Evolutionary conservation across 116 monocot genomes (phyloP), one percentile per base, ranked within the genome.

Genomic region (Phalaenopsis hybrid): DNA sequence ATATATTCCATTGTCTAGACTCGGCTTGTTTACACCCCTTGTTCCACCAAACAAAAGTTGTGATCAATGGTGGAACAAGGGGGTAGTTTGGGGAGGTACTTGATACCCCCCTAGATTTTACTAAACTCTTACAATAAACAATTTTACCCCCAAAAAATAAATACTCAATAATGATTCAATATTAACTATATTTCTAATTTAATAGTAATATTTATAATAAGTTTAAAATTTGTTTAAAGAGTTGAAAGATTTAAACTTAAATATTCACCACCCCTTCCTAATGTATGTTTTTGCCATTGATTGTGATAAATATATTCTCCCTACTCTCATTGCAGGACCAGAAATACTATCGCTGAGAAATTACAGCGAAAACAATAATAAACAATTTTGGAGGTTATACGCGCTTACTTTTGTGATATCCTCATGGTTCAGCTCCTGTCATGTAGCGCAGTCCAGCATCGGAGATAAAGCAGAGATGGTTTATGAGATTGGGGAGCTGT

Each of bases 401-500:
- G 20, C 73, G 21, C 77, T 94, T 44, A 75, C 86, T 55, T 87
- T 84, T 84, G 89, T 83, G 57, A 28, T 81, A 49, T 79, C 79
- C 34, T 59, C 84, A 82, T 92, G 86, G 89, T 81, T 92, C 33
- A 83, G 84, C 80, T 81, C 58, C 61, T 52, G 45, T 73, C 87
- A 87, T 83, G 84, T 74, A 69, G 96, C 94, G 18, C 82, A 87
- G 44, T 88, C 94, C 12, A 91, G 85, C 16, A 87, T 76, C 1
- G 84, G 86, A 72, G 59, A 78, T 37, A 87, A 65, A 65, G 28
- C 81, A 48, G 75, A 91, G 77, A 81, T 82, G 89, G 85, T 96
- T 75, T 96, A 94, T 87, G 94, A 96, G 78, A 68, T 86, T 74
- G 91, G 91, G 43, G 96, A 94, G 84, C 82, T 94, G 13, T 96